Percentiles rank a stretch among this genome's conserved stretches.
phyloP scores from a whole-genome alignment of 2,329 filamentous ascomycete species.

The Diplodia mutila region DNA sequence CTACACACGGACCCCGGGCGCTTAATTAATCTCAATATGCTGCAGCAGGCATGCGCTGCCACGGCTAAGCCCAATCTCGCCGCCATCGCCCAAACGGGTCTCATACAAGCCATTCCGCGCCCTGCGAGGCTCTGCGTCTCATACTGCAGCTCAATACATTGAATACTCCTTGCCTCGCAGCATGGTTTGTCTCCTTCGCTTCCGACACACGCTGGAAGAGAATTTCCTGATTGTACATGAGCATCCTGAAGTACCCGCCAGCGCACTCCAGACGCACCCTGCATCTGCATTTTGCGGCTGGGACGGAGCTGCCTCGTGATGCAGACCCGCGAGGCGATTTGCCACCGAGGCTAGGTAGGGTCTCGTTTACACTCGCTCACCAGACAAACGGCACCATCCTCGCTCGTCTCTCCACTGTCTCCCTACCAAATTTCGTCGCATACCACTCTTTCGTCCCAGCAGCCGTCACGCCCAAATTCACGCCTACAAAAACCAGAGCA shows the following conservation, averaged over 20 bases:
- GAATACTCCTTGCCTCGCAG: not conserved
- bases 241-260: not conserved
- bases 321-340: not conserved
- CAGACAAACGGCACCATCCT: slow-evolving; percentile 74
- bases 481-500: slow-evolving; percentile 71
- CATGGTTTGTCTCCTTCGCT: not conserved
- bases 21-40: slow-evolving; percentile 24
- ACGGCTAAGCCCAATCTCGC: slow-evolving; percentile 4
- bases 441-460: slow-evolving; percentile 80
- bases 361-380: slow-evolving; percentile 21
- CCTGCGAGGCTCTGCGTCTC: not conserved
- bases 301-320: not conserved
- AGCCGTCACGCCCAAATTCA: slow-evolving; percentile 83
- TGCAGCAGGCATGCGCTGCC: slow-evolving; percentile 9
- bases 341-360: not conserved
- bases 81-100: slow-evolving; percentile 1
- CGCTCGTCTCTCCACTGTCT: slow-evolving; percentile 67
- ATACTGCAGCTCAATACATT: slow-evolving; percentile 18
- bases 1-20: slow-evolving; percentile 22
- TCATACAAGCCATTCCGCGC: slow-evolving; percentile 7
- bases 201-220: slow-evolving; percentile 1
- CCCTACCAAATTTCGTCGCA: slow-evolving; percentile 69
- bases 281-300: not conserved
- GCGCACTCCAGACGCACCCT: not conserved
- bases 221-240: not conserved